A percentile compares a stretch with the other conserved stretches of the same genome.
Evolutionary conservation across 139 green algal species (phyloP).

Genomic region (Micractinium conductrix): DNA sequence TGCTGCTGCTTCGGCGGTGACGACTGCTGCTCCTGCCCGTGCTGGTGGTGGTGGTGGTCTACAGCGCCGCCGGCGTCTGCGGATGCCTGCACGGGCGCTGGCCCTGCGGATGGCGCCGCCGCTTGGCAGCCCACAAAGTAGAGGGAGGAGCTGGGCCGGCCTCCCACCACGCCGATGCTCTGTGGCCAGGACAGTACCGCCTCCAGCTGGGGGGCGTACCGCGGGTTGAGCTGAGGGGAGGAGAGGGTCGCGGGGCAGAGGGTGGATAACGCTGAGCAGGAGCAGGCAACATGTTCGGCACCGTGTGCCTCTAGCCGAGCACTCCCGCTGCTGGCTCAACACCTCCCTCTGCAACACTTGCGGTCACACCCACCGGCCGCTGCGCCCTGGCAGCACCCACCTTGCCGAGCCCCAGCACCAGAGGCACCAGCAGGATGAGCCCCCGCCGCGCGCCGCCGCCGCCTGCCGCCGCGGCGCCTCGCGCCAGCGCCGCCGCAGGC

Average conservation of each 20-base stretch:
- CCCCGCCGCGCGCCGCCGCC: constrained; percentile 1
- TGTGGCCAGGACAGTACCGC: constrained; percentile 78
- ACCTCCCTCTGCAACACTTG: background rate
- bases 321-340: too few relatives aligned
- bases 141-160: constrained; percentile 80
- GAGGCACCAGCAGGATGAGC: constrained; percentile 83
- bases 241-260: background rate
- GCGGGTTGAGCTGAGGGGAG: constrained; percentile 70
- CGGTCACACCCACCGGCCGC: background rate
- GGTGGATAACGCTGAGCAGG: background rate
- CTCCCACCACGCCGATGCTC: constrained; percentile 90
- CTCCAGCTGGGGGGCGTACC: constrained; percentile 84
- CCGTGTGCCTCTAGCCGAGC: background rate
- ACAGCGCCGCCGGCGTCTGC: background rate
- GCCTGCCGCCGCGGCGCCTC: too few relatives aligned
- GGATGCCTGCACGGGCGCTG: background rate
- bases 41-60: background rate
- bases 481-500: background rate
- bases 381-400: constrained; percentile 33
- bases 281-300: too few relatives aligned
- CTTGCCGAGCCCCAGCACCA: constrained; percentile 85
- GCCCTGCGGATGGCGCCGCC: background rate
- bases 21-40: background rate
- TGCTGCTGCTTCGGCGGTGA: background rate
- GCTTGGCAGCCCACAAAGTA: constrained; percentile 87